Percentiles rank a stretch among this genome's conserved stretches.
Conservation (phyloP, 495 filamentous ascomycete genomes). For the Tuber melanosporum region DNA sequence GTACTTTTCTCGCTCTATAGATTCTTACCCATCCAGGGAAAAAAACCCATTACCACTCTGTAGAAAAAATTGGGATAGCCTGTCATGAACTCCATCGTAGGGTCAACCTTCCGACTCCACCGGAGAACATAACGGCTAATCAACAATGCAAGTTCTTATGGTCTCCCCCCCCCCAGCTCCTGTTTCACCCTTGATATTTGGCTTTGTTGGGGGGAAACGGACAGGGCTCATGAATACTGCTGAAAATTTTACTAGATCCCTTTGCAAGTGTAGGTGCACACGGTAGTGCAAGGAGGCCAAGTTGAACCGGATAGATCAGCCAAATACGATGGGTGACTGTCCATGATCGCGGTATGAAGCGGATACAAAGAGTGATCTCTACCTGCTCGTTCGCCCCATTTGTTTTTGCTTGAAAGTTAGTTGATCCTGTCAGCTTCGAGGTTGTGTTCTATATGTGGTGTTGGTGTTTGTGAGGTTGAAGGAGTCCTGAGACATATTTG, state of each 20-base stretch:
- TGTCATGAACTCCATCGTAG: neutral
- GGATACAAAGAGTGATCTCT: too few species aligned
- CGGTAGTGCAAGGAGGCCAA: too few species aligned
- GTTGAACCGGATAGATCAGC: too few species aligned
- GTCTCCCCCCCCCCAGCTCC: neutral
- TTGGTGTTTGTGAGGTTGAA: too few species aligned
- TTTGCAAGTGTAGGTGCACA: neutral
- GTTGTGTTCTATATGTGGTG: too few species aligned
- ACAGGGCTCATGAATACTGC: neutral
- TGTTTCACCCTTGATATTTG: neutral
- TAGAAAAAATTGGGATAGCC: neutral
- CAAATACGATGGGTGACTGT: too few species aligned
- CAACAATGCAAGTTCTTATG: neutral
- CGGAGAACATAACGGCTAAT: neutral
- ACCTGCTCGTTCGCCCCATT: too few species aligned
- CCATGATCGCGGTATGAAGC: too few species aligned
- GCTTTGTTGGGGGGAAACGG: neutral
- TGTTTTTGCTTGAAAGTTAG: too few species aligned
- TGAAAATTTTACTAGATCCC: neutral
- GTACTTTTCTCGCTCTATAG: neutral
- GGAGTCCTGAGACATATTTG: too few species aligned
- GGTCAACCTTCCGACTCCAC: neutral
- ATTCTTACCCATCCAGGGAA: neutral
- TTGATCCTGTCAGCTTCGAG: too few species aligned
- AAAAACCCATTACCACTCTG: neutral